Evolutionary conservation across 1,284 basidiomycete genomes (phyloP).

Genomic region (Gymnopus androsaceus): DNA sequence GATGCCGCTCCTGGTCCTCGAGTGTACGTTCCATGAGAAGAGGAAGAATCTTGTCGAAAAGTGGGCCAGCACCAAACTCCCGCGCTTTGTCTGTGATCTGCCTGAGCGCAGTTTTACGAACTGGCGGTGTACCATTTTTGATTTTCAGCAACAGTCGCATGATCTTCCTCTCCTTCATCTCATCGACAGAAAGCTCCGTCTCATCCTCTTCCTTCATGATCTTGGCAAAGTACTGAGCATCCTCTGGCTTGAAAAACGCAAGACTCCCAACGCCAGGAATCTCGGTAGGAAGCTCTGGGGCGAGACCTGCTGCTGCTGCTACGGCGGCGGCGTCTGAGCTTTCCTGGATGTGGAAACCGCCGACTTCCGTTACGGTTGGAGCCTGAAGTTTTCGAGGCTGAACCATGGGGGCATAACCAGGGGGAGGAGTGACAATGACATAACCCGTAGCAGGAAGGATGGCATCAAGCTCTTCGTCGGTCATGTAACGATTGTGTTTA

Average conservation of each 20-base stretch:
- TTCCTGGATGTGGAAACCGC: constrained; percentile 96
- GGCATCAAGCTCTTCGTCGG: constrained; percentile 94
- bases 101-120: constrained; percentile 93
- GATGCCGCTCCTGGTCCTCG: constrained; percentile 97
- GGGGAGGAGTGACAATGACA: constrained; percentile 89
- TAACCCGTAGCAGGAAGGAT: constrained; percentile 90
- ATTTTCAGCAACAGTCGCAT: constrained; percentile 99
- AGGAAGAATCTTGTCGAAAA: constrained; percentile 99
- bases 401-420: constrained; percentile 87
- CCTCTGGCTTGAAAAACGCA: constrained; percentile 98
- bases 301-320: constrained; percentile 87
- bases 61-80: constrained; percentile 97
- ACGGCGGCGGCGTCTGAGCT: constrained; percentile 86
- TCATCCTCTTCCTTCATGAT: constrained; percentile 95
- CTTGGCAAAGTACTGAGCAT: constrained; percentile 97
- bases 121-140: constrained; percentile 98
- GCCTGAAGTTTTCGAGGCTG: constrained; percentile 81
- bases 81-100: constrained; percentile 99
- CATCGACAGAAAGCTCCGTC: constrained; percentile 93
- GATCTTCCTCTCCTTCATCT: constrained; percentile 99
- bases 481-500: constrained; percentile 91
- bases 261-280: constrained; percentile 97
- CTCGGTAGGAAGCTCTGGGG: constrained; percentile 95
- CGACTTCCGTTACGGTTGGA: constrained; percentile 68
- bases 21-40: constrained; percentile 98